phyloP scores from a whole-genome alignment of 1,139 yeast genomes.

The Geotrichum cucujoidarum region DNA sequence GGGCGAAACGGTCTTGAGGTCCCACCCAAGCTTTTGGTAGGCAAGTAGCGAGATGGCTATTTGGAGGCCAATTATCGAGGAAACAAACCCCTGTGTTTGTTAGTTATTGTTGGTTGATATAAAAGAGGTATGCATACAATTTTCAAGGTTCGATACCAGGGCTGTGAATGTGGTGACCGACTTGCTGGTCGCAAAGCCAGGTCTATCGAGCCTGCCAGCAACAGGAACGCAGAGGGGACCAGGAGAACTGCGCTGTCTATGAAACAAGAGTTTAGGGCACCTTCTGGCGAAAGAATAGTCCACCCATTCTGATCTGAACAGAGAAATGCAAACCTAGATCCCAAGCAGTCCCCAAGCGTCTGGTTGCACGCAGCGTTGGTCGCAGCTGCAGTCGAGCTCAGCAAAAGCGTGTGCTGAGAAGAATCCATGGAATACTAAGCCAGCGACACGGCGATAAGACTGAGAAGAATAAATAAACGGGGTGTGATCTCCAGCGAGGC shows the following conservation, averaged over 20 bases:
- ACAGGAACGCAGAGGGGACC: conserved; percentile 46
- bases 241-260: conserved; percentile 61
- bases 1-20: conserved; percentile 43
- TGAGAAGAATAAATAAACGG: neutral
- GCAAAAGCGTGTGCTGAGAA: conserved; percentile 2
- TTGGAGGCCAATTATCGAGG: conserved; percentile 18
- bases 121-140: conserved; percentile 30
- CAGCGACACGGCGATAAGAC: neutral
- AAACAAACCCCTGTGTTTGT: conserved; percentile 30
- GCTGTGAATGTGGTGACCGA: conserved; percentile 28
- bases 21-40: conserved; percentile 30
- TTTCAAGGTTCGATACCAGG: conserved; percentile 39
- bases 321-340: conserved; percentile 16
- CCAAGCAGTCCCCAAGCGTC: neutral
- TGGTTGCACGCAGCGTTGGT: neutral
- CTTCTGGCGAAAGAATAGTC: conserved; percentile 53
- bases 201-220: conserved; percentile 48
- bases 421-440: neutral
- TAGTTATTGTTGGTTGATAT: conserved; percentile 24
- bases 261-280: conserved; percentile 76
- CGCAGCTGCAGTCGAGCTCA: neutral
- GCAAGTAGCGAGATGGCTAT: conserved; percentile 18
- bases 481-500: too few relatives aligned
- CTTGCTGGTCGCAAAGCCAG: conserved; percentile 28
- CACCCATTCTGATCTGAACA: conserved; percentile 58